Evolutionary conservation across 495 filamentous ascomycete genomes (phyloP).

Genomic region (Penicillium canescens): DNA sequence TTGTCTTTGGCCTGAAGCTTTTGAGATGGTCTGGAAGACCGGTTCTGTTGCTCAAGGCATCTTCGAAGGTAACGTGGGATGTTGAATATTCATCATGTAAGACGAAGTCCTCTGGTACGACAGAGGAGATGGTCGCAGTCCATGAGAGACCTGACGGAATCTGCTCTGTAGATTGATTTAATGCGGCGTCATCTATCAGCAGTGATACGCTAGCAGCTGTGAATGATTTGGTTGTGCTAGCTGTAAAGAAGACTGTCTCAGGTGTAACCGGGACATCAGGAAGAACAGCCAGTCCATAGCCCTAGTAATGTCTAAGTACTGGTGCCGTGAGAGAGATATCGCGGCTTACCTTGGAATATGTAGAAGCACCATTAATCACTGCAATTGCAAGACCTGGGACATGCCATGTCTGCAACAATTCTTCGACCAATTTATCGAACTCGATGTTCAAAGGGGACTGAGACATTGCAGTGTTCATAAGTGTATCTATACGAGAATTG

Average conservation of each 20-base stretch:
- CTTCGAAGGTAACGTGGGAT: conserved; percentile 45
- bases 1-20: not conserved
- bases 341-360: conserved; percentile 41
- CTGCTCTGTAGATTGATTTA: no score
- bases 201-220: conserved; percentile 35
- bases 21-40: conserved; percentile 43
- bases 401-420: conserved; percentile 45
- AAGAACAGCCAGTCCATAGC: conserved; percentile 48
- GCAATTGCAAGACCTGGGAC: conserved; percentile 52
- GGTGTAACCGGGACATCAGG: conserved; percentile 22
- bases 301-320: conserved; percentile 32
- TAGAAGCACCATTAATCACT: conserved; percentile 44
- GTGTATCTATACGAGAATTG: no score
- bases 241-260: conserved; percentile 39
- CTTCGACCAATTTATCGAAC: conserved; percentile 38
- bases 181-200: no score
- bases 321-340: not conserved
- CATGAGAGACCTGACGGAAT: no score
- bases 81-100: conserved; percentile 46
- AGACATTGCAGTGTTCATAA: no score
- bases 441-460: conserved; percentile 21
- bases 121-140: conserved; percentile 25
- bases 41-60: conserved; percentile 51
- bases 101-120: conserved; percentile 57
- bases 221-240: conserved; percentile 60